Evolutionary conservation across 805 yeast species (phyloP), one percentile per base, ranked within the genome.

Genomic region (Aciculoconidium aculeatum): DNA sequence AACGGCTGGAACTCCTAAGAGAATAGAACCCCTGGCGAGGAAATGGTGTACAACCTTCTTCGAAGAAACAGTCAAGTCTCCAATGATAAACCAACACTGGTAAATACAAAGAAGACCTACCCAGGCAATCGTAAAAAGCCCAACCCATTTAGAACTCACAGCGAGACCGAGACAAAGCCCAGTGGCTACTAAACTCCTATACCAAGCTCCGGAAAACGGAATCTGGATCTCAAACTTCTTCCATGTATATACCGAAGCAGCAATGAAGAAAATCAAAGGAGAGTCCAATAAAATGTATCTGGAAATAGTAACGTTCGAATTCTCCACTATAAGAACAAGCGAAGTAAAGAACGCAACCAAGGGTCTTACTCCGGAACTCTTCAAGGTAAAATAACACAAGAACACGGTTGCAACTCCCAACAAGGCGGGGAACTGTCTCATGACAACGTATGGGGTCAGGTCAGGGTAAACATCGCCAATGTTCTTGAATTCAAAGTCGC

Each of bases 81-180:
- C 92, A 44, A 80, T 51, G 35, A 75, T 51, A 41, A 80, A 70
- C 88, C 88, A 80, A 39, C 83, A 45, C 45, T 77, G 80, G 51
- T 70, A 61, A 11, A 70, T 51, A 47, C 81, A 79, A 34, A 70
- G 52, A 2, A 67, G 30, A 30, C 92, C 94, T 36, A 77, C 70
- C 90, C 90, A 83, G 3, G 80, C 80, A 34, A 83, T 51, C 11
- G 94, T 83, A 59, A 82, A 82, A 21, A 82, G 58, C 38, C 94
- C 94, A 25, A 82, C 92, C 92, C 92, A 82, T 55, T 83, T 83
- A 17, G 88, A 75, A 14, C 82, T 72, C 12, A 77, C 58, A 4
- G 92, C 81, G 34, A 81, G 61, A 30, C 92, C 94, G 34, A 82
- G 58, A n/a, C 77, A 75, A 30, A 78, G 51, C 42, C 82, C 83